Evolutionary conservation across 2,329 filamentous ascomycete species (phyloP).

Genomic region (Aschersonia sp.): DNA sequence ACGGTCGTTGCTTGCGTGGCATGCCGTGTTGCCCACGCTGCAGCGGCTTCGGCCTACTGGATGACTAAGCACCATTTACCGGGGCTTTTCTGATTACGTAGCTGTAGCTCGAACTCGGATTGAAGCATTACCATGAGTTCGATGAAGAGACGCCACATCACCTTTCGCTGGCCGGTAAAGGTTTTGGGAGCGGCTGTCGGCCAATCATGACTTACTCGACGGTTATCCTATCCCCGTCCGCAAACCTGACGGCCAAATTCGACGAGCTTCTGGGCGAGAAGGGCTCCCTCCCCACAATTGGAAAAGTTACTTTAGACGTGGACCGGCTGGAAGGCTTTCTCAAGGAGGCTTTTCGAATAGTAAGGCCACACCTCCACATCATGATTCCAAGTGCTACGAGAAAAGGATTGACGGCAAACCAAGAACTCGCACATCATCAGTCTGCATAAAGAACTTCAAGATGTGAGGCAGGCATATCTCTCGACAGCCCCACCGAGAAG

Average conservation of each 20-base stretch:
- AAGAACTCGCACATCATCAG: slow-evolving; percentile 76
- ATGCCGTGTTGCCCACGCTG: too few species aligned
- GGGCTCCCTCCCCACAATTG: slow-evolving; percentile 33
- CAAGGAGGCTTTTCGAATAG: slow-evolving; percentile 87
- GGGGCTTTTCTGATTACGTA: too few species aligned
- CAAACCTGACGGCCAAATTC: slow-evolving; percentile 53
- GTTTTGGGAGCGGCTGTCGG: neutral
- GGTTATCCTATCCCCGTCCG: slow-evolving; percentile 16
- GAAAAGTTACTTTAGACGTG: slow-evolving; percentile 19
- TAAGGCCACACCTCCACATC: slow-evolving; percentile 24
- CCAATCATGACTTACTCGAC: slow-evolving; percentile 3
- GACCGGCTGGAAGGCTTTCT: slow-evolving; percentile 69
- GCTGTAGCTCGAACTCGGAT: too few species aligned
- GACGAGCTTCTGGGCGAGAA: slow-evolving; percentile 47
- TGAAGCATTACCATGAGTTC: too few species aligned
- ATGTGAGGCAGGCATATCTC: slow-evolving; percentile 81
- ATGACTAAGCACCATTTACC: too few species aligned
- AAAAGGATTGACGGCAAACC: too few species aligned
- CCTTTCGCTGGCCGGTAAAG: too few species aligned
- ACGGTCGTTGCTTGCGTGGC: too few species aligned
- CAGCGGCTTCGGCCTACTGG: too few species aligned
- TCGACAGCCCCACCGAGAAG: slow-evolving; percentile 57
- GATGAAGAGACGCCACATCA: too few species aligned
- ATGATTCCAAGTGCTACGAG: neutral
- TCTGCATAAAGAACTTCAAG: slow-evolving; percentile 64